Evolutionary conservation across 2,329 filamentous ascomycete species (phyloP), one percentile per base, ranked within the genome.

Genomic region (Phialocephala sp.): DNA sequence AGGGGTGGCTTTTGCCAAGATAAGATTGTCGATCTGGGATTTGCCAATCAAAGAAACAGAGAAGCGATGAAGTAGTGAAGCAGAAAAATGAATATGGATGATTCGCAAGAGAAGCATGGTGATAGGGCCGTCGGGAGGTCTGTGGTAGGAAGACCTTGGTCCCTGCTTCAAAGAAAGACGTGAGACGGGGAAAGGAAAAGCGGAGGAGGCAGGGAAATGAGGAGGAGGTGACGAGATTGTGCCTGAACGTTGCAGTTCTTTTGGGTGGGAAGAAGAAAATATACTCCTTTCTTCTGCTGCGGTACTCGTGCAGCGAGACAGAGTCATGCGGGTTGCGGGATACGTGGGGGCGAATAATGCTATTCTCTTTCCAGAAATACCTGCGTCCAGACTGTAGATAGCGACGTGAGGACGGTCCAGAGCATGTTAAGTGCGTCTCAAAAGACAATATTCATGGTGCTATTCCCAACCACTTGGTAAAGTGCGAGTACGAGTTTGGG

Each of bases 201-300:
- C 8, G n/a, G 45, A 50, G n/a, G 45, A 50, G 45, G 45, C 45
- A 20, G 20, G 45, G 45, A 50, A n/a, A 50, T 50, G 45, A 50
- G 27, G 27, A 50, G 45, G 45, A 50, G 45, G 45, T 50, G 45
- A 50, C 45, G 45, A 50, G 45, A 50, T 22, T n/a, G 45, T 50
- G 20, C 45, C n/a, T 50, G 45, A 24, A 22, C 45, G 45, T 50
- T 50, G 45, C 8, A 45, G 43, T 45, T 20, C n/a, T 45, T 45
- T 50, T 50, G n/a, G 43, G n/a, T n/a, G 45, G 45, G 12, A 50
- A 50, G 20, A 50, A 50, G 20, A 24, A 50, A 50, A 50, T 50
- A 45, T 45, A 50, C 45, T 50, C 45, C 22, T 50, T 50, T 24
- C 45, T 50, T 50, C 12, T 50, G n/a, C 15, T 18, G 20, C 45